These are phyloP conservation scores for Diatrype stigma DNA, from an alignment of 2,329 filamentous ascomycete species.

Conservation along the genomic window DNA sequence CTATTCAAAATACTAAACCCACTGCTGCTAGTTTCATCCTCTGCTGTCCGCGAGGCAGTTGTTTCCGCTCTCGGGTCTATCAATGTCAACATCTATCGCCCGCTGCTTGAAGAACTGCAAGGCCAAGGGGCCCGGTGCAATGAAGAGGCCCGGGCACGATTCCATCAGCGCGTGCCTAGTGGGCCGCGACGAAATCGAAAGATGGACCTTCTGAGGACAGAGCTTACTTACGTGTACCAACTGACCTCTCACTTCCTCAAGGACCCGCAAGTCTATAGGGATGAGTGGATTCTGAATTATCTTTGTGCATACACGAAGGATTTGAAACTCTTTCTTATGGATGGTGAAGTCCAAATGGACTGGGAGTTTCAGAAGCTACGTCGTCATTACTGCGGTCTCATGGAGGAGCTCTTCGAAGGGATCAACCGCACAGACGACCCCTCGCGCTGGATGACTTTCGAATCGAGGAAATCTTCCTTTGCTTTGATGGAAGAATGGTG, in stretches of 20 bases:
- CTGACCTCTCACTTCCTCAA: slow-evolving; percentile 86
- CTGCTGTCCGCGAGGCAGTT: slow-evolving; percentile 81
- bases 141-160: slow-evolving; percentile 78
- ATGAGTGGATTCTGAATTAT: slow-evolving; percentile 88
- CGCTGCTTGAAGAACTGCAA: slow-evolving; percentile 83
- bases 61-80: slow-evolving; percentile 91
- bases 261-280: slow-evolving; percentile 70
- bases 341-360: slow-evolving; percentile 89
- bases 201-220: slow-evolving; percentile 83
- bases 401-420: slow-evolving; percentile 89
- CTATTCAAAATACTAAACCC: slow-evolving; percentile 91
- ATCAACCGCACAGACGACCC: slow-evolving; percentile 83
- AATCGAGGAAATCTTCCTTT: slow-evolving; percentile 91
- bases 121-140: slow-evolving; percentile 82
- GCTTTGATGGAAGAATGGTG: slow-evolving; percentile 99
- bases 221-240: slow-evolving; percentile 95
- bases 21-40: slow-evolving; percentile 73
- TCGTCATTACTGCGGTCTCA: slow-evolving; percentile 88
- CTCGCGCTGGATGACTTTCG: slow-evolving; percentile 94
- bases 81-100: slow-evolving; percentile 89
- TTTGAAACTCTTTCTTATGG: slow-evolving; percentile 89
- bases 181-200: slow-evolving; percentile 76
- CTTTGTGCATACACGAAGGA: slow-evolving; percentile 88
- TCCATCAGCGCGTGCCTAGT: slow-evolving; percentile 83
- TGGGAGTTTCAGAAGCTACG: slow-evolving; percentile 90